These are phyloP conservation scores for Peronospora destructor DNA, from an alignment of 352 stramenopile genomes.

Conservation along the genomic window DNA sequence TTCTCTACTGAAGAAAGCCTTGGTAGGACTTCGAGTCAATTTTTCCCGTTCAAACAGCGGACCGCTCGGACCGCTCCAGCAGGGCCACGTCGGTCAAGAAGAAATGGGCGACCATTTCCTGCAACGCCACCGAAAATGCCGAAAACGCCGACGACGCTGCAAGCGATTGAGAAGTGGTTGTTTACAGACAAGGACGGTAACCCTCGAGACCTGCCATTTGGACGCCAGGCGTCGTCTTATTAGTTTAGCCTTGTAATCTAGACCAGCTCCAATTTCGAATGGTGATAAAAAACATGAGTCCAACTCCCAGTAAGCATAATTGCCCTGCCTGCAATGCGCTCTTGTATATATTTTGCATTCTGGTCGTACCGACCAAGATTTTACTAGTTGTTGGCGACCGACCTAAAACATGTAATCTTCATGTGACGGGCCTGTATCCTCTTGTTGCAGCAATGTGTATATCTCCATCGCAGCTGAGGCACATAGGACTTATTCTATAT, in stretches of 20 bases:
- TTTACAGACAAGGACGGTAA: conserved; percentile 44
- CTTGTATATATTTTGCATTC: not conserved
- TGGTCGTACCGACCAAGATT: not conserved
- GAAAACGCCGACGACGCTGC: conserved; percentile 29
- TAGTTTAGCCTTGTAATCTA: conserved; percentile 20
- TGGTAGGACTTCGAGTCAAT: conserved; percentile 15
- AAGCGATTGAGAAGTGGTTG: conserved; percentile 51
- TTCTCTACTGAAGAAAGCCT: conserved; percentile 9
- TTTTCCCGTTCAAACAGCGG: conserved; percentile 37
- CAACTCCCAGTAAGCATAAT: not conserved
- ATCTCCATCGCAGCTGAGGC: too few relatives aligned
- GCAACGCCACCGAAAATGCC: conserved; percentile 21
- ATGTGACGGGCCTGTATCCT: too few relatives aligned
- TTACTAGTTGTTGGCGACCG: not conserved
- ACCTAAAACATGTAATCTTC: too few relatives aligned
- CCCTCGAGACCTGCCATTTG: conserved; percentile 25
- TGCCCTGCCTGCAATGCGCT: not conserved
- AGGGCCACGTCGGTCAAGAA: conserved; percentile 9
- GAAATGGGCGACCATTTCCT: conserved; percentile 14
- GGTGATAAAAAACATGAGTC: too few relatives aligned
- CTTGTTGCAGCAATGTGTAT: too few relatives aligned
- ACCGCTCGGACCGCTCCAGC: conserved; percentile 6
- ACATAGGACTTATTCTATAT: too few relatives aligned
- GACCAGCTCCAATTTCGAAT: conserved; percentile 1
- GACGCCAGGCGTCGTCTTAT: conserved; percentile 26